Base-by-base conservation (phyloP, 768 basidiomycete genomes). In the Tricholoma hemisulphureum region DNA sequence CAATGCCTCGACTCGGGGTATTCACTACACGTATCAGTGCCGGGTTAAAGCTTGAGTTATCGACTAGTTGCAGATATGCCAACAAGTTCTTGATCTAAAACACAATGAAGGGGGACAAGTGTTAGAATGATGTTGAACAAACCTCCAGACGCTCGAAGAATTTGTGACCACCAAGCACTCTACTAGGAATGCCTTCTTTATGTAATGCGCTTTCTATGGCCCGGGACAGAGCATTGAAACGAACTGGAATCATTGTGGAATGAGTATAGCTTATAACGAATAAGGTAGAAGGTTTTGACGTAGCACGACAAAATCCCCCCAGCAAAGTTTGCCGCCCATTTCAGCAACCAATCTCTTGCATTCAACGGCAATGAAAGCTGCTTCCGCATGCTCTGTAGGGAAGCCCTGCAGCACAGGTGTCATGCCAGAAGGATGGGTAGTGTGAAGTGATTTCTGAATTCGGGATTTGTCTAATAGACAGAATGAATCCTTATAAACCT, bases 81-180 rank as follows among this genome's bases (percentile, higher is more conserved):
- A 94, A 72, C 8, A 93, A 55, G 69, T 93, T 90, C 73, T 92
- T 92, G 66, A 94, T 82, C 86, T 89, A 50, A 43, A 24, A 43
- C 11, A 32, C 34, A n/a, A 32, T 18, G 14, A 14, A 24, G 28
- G 10, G 16, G 23, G 14, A 53, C 1, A 28, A 61, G 8, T 49
- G 26, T 10, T n/a, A 7, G 9, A 29, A 28, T 29, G 16, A 23
- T 2, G n/a, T 11, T 16, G 28, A 8, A 29, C 75, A 49, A 41
- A 86, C 88, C 78, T 94, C 93, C 65, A 84, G 68, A 16, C 92
- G 84, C 61, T 94, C 91, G 63, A 95, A 95, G 78, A 94, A 94
- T 66, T 87, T 89, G 65, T 89, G 88, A 0, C 92, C 92, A 20
- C 84, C 87, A 2, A 95, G 78, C 50, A 95, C 81, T 57, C 83